A percentile compares a stretch with the other conserved stretches of the same genome.
Conservation (phyloP, 805 yeast species). For the Torulaspora indica region DNA sequence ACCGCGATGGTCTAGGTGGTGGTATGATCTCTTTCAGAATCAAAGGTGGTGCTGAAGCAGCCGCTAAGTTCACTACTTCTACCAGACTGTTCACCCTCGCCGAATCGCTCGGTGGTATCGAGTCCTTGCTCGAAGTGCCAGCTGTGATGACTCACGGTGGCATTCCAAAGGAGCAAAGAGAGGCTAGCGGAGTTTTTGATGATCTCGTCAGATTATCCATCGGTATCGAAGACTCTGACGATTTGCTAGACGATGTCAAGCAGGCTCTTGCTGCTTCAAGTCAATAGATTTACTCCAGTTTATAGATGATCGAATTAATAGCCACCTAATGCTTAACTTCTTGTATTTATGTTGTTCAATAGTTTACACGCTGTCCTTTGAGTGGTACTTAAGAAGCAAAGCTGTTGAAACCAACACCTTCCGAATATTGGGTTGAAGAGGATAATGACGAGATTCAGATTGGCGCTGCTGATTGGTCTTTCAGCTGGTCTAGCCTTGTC, state of each 20-base stretch:
- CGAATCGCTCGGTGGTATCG: conserved; percentile 88
- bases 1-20: conserved; percentile 81
- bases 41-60: conserved; percentile 74
- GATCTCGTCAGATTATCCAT: conserved; percentile 78
- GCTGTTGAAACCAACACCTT: not conserved
- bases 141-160: conserved; percentile 93
- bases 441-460: not conserved
- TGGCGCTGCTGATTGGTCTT: not conserved
- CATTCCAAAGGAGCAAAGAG: conserved; percentile 73
- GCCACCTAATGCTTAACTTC: not conserved
- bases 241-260: conserved; percentile 63
- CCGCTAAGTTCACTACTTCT: conserved; percentile 64
- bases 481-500: not conserved
- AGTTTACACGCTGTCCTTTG: conserved; percentile 5
- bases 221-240: conserved; percentile 82
- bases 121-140: conserved; percentile 80
- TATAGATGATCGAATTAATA: not conserved
- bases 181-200: conserved; percentile 73
- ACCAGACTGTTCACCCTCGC: conserved; percentile 80
- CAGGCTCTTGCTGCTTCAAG: conserved; percentile 51
- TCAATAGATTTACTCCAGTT: not conserved
- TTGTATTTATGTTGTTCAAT: not conserved
- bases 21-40: conserved; percentile 89
- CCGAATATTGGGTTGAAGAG: no score
- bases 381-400: not conserved